Evolutionary conservation across 768 basidiomycete genomes (phyloP).

Genomic region (Suillus brevipes): DNA sequence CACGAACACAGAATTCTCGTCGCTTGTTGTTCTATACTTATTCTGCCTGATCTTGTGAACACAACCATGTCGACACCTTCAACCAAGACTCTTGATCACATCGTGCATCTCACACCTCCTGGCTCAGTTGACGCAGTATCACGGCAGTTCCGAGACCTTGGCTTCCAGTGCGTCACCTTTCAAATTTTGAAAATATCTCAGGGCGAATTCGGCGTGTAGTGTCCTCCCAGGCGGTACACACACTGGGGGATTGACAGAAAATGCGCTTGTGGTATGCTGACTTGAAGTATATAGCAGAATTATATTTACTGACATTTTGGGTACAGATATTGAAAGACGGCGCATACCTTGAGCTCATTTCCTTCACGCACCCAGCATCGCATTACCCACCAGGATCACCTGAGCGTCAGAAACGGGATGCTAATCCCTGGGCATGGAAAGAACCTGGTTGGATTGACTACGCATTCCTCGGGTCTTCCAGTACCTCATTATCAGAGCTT

Average conservation of each 20-base stretch:
- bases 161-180: conserved; percentile 55
- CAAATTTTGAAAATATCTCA: neutral
- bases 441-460: conserved; percentile 68
- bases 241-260: conserved; percentile 59
- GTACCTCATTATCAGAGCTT: conserved; percentile 44
- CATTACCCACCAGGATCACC: conserved; percentile 55
- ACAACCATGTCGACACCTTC: conserved; percentile 29
- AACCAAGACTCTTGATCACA: conserved; percentile 60
- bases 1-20: neutral
- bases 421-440: conserved; percentile 54
- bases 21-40: neutral
- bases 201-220: conserved; percentile 33
- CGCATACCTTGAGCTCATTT: conserved; percentile 68
- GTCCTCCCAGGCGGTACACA: conserved; percentile 70
- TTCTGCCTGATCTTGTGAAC: neutral
- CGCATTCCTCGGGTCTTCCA: conserved; percentile 57
- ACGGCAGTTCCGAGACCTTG: conserved; percentile 55
- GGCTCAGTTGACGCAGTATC: conserved; percentile 51
- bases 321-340: conserved; percentile 54
- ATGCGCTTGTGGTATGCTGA: conserved; percentile 56
- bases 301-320: neutral
- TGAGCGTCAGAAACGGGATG: conserved; percentile 42
- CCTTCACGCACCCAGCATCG: conserved; percentile 56
- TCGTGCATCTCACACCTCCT: conserved; percentile 71
- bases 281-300: neutral